Evolutionary conservation across 208 protist species (phyloP).

Genomic region (Acanthamoeba triangularis): DNA sequence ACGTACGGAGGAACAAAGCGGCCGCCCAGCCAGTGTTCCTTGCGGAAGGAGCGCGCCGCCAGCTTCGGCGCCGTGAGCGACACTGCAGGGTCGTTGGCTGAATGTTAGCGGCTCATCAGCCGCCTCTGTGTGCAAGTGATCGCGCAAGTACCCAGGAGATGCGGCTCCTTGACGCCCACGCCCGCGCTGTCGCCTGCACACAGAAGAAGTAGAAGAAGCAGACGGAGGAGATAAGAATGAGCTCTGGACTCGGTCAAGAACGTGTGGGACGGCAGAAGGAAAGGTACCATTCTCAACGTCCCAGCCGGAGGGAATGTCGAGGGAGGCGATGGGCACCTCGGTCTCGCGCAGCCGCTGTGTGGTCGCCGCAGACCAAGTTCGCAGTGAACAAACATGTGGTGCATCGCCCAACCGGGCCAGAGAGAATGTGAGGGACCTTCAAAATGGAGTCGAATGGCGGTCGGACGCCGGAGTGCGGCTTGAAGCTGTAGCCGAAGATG

Average conservation of each 20-base stretch:
- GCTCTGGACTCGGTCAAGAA: no score
- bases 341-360: slow-evolving; percentile 30
- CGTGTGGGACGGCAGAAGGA: no score
- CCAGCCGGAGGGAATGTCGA: slow-evolving; percentile 71
- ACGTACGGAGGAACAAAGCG: slow-evolving; percentile 67
- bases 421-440: not conserved
- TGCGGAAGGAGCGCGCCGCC: not conserved
- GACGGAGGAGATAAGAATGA: no score
- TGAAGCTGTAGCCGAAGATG: slow-evolving; percentile 72
- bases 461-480: not conserved
- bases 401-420: no score
- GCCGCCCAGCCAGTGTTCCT: slow-evolving; percentile 69
- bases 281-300: slow-evolving; percentile 65
- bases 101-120: not conserved
- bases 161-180: not conserved
- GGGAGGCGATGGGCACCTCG: slow-evolving; percentile 44
- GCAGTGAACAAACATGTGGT: no score
- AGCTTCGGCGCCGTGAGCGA: slow-evolving; percentile 64
- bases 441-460: slow-evolving; percentile 30
- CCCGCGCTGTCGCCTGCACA: slow-evolving; percentile 20
- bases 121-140: not conserved
- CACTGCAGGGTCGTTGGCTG: not conserved
- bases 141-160: not conserved
- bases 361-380: no score
- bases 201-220: no score